Evolutionary conservation across 2,329 filamentous ascomycete species (phyloP).

Genomic region (Periconia macrospinosa): DNA sequence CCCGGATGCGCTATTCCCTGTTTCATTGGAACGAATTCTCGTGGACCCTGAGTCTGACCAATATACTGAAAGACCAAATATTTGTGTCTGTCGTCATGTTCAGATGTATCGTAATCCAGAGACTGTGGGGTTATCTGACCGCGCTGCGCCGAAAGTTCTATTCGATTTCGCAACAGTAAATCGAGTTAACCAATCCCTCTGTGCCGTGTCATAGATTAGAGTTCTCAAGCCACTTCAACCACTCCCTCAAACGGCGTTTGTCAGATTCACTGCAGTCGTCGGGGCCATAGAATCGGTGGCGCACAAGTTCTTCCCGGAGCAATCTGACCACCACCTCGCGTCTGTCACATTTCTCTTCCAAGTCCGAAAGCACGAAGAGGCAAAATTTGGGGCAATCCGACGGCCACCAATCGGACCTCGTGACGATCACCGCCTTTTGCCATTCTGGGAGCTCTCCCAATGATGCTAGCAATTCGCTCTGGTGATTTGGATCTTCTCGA

Average conservation of each 20-base stretch:
- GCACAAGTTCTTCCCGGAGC: not conserved
- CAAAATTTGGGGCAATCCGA: not conserved
- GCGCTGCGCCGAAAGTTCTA: too few species aligned
- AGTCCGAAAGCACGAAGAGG: not conserved
- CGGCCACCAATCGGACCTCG: not conserved
- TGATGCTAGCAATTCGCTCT: not conserved
- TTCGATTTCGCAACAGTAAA: too few species aligned
- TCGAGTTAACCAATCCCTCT: too few species aligned
- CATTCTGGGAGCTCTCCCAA: not conserved
- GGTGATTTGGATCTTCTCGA: not conserved
- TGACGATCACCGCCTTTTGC: not conserved
- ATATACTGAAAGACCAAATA: too few species aligned
- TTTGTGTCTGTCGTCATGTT: too few species aligned
- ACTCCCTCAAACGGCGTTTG: not conserved
- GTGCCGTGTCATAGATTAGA: too few species aligned
- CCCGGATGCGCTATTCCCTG: too few species aligned
- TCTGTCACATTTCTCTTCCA: not conserved
- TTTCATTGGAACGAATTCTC: too few species aligned
- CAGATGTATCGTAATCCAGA: too few species aligned
- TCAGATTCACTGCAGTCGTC: not conserved
- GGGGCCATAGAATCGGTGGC: not conserved
- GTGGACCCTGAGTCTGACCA: too few species aligned
- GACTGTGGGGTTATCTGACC: too few species aligned
- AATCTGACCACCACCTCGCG: not conserved
- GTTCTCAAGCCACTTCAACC: conserved; percentile 3